phyloP scores from a whole-genome alignment of 345 rosid genomes.

The Eucalyptus regnans region DNA sequence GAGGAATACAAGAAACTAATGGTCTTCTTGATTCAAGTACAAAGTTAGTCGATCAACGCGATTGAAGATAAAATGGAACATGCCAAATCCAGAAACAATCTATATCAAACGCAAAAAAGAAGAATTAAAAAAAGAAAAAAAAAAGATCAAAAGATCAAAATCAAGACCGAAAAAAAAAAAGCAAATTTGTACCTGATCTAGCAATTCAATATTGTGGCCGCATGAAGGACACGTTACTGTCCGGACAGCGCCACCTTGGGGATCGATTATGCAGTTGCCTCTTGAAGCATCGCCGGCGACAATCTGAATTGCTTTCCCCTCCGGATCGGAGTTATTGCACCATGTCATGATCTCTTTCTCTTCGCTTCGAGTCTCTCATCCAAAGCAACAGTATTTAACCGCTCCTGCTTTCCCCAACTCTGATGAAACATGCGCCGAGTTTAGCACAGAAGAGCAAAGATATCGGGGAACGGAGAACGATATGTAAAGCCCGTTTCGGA shows the following conservation, averaged over 20 bases:
- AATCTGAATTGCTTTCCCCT: not conserved
- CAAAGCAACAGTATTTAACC: not conserved
- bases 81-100: not conserved
- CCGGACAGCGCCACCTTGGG: not conserved
- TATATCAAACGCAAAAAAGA: not conserved
- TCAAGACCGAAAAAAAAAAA: not conserved
- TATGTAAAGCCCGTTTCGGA: not conserved
- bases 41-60: not conserved
- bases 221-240: constrained; percentile 62
- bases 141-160: not conserved
- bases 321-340: not conserved
- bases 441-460: not conserved
- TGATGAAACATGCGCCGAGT: not conserved
- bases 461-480: not conserved
- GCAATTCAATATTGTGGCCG: constrained; percentile 40
- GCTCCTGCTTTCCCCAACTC: not conserved
- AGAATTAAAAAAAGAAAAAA: not conserved
- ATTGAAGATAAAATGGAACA: not conserved
- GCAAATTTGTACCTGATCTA: constrained; percentile 43
- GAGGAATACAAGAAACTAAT: not conserved
- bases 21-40: not conserved
- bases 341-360: not conserved
- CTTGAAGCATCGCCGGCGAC: not conserved
- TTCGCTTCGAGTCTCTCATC: not conserved
- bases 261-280: not conserved